These are phyloP conservation scores for Skeletonema menzelii DNA, from an alignment of 108 stramenopile species.

Conservation along the genomic window DNA sequence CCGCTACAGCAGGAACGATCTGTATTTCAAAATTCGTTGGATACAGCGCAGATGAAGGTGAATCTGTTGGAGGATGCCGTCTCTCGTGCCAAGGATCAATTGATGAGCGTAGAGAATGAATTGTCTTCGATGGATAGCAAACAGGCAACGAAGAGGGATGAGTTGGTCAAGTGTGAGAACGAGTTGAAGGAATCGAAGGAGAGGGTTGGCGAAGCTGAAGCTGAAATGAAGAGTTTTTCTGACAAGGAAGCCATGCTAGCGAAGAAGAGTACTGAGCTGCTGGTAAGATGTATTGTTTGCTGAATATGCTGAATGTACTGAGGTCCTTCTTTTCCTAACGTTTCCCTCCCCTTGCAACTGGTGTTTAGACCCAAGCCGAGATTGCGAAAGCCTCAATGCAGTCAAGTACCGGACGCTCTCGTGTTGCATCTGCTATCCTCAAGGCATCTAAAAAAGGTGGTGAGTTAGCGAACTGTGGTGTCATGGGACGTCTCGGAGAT, in stretches of 20 bases:
- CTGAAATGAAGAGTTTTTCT: constrained; percentile 56
- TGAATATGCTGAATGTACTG: not conserved
- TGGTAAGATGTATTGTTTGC: constrained; percentile 51
- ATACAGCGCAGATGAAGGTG: constrained; percentile 83
- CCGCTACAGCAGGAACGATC: constrained; percentile 82
- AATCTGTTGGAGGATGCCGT: constrained; percentile 82
- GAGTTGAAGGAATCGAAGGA: constrained; percentile 53
- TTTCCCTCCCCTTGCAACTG: not conserved
- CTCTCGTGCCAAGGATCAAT: constrained; percentile 67
- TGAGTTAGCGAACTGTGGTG: constrained; percentile 78
- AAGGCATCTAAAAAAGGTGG: constrained; percentile 84
- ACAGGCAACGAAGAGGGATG: constrained; percentile 54
- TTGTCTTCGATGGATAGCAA: constrained; percentile 63
- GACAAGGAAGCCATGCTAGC: constrained; percentile 53
- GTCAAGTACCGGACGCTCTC: constrained; percentile 58
- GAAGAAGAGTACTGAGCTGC: constrained; percentile 51
- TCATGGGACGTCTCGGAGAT: constrained; percentile 96
- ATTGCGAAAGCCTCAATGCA: constrained; percentile 76
- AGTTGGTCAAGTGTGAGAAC: constrained; percentile 47
- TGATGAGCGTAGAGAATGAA: constrained; percentile 74
- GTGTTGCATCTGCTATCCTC: constrained; percentile 80
- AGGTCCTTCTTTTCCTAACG: not conserved
- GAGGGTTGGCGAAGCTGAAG: constrained; percentile 50
- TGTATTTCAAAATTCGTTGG: constrained; percentile 71
- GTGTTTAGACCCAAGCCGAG: constrained; percentile 63